A percentile compares a stretch with the other conserved stretches of the same genome.
phyloP scores from a whole-genome alignment of 371 early-diverging fungal species.

The Funneliformis caledonium region DNA sequence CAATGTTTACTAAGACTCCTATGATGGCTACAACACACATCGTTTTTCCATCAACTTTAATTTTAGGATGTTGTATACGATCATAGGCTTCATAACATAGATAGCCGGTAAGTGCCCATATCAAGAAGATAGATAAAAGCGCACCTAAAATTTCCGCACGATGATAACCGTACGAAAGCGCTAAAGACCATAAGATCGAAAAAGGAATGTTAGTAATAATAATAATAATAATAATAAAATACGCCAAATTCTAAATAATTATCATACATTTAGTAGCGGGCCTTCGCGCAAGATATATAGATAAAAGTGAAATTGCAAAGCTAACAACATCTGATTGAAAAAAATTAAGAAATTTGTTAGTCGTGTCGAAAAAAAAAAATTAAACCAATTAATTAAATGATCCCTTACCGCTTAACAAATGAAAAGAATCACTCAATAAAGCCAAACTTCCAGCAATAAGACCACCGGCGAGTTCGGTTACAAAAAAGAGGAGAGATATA shows the following conservation, averaged over 20 bases:
- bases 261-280: constrained; percentile 67
- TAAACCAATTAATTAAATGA: not conserved
- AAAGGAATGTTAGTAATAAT: constrained; percentile 2
- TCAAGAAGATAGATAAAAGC: constrained; percentile 75
- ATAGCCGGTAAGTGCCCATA: constrained; percentile 80
- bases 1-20: constrained; percentile 82
- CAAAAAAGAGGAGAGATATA: constrained; percentile 69
- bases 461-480: constrained; percentile 73
- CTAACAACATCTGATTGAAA: constrained; percentile 63
- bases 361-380: not conserved
- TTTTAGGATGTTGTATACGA: constrained; percentile 69
- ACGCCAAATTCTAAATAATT: constrained; percentile 20
- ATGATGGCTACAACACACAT: constrained; percentile 76
- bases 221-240: not conserved
- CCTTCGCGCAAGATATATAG: constrained; percentile 71
- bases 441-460: constrained; percentile 70
- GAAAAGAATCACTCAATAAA: constrained; percentile 77
- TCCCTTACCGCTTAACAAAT: constrained; percentile 64
- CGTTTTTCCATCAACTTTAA: constrained; percentile 71
- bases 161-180: constrained; percentile 83
- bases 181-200: constrained; percentile 36
- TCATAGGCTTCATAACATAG: constrained; percentile 79
- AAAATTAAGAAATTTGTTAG: not conserved
- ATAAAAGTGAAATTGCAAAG: constrained; percentile 73
- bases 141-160: constrained; percentile 89